Evolutionary conservation across 2,329 filamentous ascomycete genomes (phyloP).

Genomic region (Arthrobotrys pseudoclavata): DNA sequence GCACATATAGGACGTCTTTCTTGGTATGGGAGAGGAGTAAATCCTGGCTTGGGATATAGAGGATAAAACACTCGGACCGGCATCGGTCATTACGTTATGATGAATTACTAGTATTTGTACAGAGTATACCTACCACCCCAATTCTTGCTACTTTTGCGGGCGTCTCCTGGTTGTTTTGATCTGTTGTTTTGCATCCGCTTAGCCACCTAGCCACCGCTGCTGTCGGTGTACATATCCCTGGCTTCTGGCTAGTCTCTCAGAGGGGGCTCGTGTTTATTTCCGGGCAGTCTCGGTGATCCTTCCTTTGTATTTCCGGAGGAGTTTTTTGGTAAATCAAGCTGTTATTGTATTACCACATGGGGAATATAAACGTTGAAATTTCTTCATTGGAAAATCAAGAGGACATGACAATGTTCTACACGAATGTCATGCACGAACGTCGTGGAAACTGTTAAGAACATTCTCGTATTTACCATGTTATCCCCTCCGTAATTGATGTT

Average conservation of each 20-base stretch:
- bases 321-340: background rate
- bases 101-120: slow-evolving; percentile 13
- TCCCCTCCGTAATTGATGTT: background rate
- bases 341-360: background rate
- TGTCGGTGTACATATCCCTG: slow-evolving; percentile 10
- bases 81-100: background rate
- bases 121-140: slow-evolving; percentile 15
- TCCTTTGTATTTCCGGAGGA: background rate
- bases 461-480: slow-evolving; percentile 4
- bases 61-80: background rate
- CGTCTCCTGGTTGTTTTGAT: slow-evolving; percentile 10
- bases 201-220: background rate
- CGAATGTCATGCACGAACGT: slow-evolving; percentile 6
- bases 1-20: slow-evolving; percentile 70
- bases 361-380: slow-evolving; percentile 2
- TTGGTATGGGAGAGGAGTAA: slow-evolving; percentile 78
- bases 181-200: background rate
- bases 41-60: slow-evolving; percentile 69
- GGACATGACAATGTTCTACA: background rate
- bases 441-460: slow-evolving; percentile 12
- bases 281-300: background rate
- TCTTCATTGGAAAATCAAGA: background rate
- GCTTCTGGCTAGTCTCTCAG: background rate
- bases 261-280: background rate
- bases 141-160: slow-evolving; percentile 24